Percentiles rank a stretch among this genome's conserved stretches.
These are phyloP conservation scores for Diplogelasinospora grovesii DNA, from an alignment of 495 filamentous ascomycete genomes.

Conservation along the genomic window DNA sequence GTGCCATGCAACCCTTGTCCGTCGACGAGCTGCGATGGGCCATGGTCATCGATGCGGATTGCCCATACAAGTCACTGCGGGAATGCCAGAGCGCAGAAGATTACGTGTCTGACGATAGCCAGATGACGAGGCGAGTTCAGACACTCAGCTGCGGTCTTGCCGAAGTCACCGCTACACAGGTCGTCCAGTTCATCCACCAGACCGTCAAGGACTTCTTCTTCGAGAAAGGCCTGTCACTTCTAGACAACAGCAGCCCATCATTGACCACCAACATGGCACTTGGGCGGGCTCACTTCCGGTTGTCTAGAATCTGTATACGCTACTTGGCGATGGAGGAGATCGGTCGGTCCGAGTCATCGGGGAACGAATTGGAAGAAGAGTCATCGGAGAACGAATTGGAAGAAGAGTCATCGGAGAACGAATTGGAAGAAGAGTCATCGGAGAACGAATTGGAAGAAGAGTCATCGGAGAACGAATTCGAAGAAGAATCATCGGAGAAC, in stretches of 20 bases:
- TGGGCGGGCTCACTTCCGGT: slow-evolving; percentile 13
- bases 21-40: slow-evolving; percentile 27
- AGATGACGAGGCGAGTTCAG: slow-evolving; percentile 23
- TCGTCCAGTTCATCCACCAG: slow-evolving; percentile 37
- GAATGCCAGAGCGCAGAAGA: slow-evolving; percentile 11
- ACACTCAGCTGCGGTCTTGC: slow-evolving; percentile 30
- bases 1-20: slow-evolving; percentile 20
- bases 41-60: slow-evolving; percentile 18
- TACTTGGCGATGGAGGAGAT: slow-evolving; percentile 16
- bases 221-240: slow-evolving; percentile 13
- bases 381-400: too few relatives aligned
- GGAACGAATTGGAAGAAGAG: too few relatives aligned
- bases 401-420: too few relatives aligned
- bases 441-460: too few relatives aligned
- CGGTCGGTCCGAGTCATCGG: too few relatives aligned
- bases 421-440: too few relatives aligned
- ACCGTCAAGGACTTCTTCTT: slow-evolving; percentile 35
- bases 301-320: slow-evolving; percentile 18
- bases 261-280: slow-evolving; percentile 6
- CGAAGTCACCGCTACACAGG: slow-evolving; percentile 17
- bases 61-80: slow-evolving; percentile 10
- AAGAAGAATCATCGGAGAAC: too few relatives aligned
- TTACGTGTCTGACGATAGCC: slow-evolving; percentile 7
- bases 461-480: too few relatives aligned
- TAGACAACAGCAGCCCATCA: slow-evolving; percentile 4